Conservation (phyloP, 495 filamentous ascomycete species). For the Opeltia flavorubescens region DNA sequence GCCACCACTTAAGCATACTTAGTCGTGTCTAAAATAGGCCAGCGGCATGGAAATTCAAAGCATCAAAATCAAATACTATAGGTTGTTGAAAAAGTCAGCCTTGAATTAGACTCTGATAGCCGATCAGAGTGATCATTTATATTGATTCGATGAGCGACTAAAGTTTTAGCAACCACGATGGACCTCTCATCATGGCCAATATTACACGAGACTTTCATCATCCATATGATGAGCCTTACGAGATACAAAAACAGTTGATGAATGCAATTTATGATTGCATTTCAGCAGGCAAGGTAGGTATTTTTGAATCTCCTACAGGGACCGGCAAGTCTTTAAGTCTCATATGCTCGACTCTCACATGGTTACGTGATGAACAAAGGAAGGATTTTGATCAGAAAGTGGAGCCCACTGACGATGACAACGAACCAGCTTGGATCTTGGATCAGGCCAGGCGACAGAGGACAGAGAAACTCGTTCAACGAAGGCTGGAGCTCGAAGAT, state of each 20-base stretch:
- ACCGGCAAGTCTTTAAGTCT: slow-evolving; percentile 90
- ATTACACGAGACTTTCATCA: slow-evolving; percentile 58
- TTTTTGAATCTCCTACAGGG: slow-evolving; percentile 90
- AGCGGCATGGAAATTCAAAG: too few species aligned
- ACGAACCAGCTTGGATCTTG: slow-evolving; percentile 82
- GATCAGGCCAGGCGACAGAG: slow-evolving; percentile 58
- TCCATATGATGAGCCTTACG: slow-evolving; percentile 70
- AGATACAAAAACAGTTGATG: slow-evolving; percentile 87
- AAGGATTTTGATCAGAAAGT: slow-evolving; percentile 42
- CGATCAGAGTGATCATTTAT: too few species aligned
- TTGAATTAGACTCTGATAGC: too few species aligned
- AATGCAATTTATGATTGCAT: slow-evolving; percentile 68
- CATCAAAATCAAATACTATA: too few species aligned
- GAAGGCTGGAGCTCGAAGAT: slow-evolving; percentile 56
- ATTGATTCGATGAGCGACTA: too few species aligned
- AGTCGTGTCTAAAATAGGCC: too few species aligned
- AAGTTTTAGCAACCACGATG: too few species aligned
- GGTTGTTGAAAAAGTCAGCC: too few species aligned
- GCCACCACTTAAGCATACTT: too few species aligned
- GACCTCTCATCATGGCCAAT: neutral
- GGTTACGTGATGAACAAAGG: slow-evolving; percentile 77
- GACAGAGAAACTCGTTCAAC: slow-evolving; percentile 46
- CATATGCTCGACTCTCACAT: slow-evolving; percentile 85
- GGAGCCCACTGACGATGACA: slow-evolving; percentile 34
- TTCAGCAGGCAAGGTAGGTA: slow-evolving; percentile 66